phyloP scores from a whole-genome alignment of 805 yeast genomes.

The Candida ortonii region DNA sequence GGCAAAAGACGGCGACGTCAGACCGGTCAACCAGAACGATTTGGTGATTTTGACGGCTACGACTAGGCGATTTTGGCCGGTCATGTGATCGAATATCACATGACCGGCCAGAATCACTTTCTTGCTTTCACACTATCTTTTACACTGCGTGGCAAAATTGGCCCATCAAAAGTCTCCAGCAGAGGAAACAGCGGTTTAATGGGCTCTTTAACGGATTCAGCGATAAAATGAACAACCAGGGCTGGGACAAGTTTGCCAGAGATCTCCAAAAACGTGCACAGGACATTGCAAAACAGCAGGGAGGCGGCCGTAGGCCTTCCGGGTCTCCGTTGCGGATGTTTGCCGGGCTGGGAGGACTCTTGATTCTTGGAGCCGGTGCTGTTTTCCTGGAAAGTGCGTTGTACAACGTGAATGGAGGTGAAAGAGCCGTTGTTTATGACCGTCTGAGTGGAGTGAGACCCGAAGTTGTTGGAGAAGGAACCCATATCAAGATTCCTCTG shows the following conservation, averaged over 20 bases:
- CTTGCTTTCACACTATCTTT: no score
- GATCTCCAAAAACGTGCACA: conserved; percentile 47
- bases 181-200: neutral
- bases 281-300: conserved; percentile 35
- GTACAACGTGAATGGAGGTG: conserved; percentile 97
- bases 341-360: conserved; percentile 62
- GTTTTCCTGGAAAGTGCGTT: conserved; percentile 52
- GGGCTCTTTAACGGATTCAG: neutral
- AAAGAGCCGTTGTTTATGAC: conserved; percentile 91
- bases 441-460: conserved; percentile 83
- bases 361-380: conserved; percentile 58
- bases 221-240: conserved; percentile 35
- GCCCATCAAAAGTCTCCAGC: no score
- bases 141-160: no score
- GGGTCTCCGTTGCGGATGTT: conserved; percentile 50
- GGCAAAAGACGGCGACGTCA: no score
- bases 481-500: conserved; percentile 94
- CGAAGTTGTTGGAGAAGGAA: conserved; percentile 85
- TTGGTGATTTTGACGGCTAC: no score
- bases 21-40: no score
- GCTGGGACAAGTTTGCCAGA: conserved; percentile 52
- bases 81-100: no score
- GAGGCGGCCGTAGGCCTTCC: conserved; percentile 28
- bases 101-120: no score
- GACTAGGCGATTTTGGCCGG: no score